Percentiles rank a stretch among this genome's conserved stretches.
phyloP scores from a whole-genome alignment of 495 filamentous ascomycete species.

The Mytilinidion resinicola region DNA sequence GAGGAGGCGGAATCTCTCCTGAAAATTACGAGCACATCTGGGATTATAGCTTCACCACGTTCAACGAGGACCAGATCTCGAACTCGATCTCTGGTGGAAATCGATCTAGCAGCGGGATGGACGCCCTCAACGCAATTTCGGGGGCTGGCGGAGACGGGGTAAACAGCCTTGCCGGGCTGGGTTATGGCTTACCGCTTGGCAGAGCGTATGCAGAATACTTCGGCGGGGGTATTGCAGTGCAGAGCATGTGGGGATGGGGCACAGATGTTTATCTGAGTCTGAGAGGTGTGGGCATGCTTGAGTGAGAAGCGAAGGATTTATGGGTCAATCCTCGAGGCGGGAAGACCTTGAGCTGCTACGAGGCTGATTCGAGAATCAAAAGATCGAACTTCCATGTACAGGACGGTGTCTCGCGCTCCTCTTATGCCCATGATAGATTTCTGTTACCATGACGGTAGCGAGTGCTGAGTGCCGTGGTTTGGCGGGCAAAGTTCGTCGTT shows the following conservation, averaged over 20 bases:
- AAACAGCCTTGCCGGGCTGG: slow-evolving; percentile 76
- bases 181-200: slow-evolving; percentile 86
- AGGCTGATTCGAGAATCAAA: too few relatives aligned
- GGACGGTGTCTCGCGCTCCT: too few relatives aligned
- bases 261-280: slow-evolving; percentile 75
- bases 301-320: slow-evolving; percentile 3
- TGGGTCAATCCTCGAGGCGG: too few relatives aligned
- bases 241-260: slow-evolving; percentile 94
- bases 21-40: slow-evolving; percentile 81
- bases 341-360: too few relatives aligned
- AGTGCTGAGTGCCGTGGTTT: too few relatives aligned
- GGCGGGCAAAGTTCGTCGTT: too few relatives aligned
- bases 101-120: slow-evolving; percentile 45
- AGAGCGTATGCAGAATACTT: slow-evolving; percentile 98
- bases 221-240: slow-evolving; percentile 88
- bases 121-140: slow-evolving; percentile 68
- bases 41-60: slow-evolving; percentile 95
- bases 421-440: too few relatives aligned
- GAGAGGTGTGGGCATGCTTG: slow-evolving; percentile 65
- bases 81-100: slow-evolving; percentile 28
- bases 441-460: too few relatives aligned
- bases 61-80: slow-evolving; percentile 59
- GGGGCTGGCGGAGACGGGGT: slow-evolving; percentile 58
- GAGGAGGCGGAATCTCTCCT: slow-evolving; percentile 85
- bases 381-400: too few relatives aligned